A percentile compares a stretch with the other conserved stretches of the same genome.
phyloP scores from a whole-genome alignment of 2,329 filamentous ascomycete species.

The Sporothrix humicola region DNA sequence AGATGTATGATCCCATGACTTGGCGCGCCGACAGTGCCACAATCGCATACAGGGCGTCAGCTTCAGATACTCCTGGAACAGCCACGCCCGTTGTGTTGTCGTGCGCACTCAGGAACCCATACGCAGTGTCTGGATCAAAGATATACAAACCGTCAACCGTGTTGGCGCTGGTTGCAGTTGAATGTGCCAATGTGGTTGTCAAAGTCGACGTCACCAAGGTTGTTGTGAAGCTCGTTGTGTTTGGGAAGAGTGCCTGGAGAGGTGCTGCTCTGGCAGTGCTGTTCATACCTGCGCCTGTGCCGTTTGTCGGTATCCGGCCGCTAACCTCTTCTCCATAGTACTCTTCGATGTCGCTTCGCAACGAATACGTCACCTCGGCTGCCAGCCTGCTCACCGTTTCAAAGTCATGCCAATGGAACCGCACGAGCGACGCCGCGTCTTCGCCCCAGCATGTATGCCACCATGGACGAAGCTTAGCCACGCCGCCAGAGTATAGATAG shows the following conservation, averaged over 20 bases:
- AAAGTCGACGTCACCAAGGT: background rate
- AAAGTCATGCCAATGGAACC: constrained; percentile 79
- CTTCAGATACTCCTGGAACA: constrained; percentile 71
- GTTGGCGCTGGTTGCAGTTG: constrained; percentile 6
- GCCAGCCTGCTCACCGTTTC: constrained; percentile 50
- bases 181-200: background rate
- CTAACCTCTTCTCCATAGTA: background rate
- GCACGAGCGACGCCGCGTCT: constrained; percentile 65
- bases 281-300: background rate
- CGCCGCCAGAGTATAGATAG: constrained; percentile 74
- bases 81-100: constrained; percentile 65
- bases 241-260: background rate
- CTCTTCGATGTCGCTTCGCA: constrained; percentile 17
- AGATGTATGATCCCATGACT: constrained; percentile 67
- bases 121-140: constrained; percentile 37
- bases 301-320: background rate
- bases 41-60: constrained; percentile 76
- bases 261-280: background rate
- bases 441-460: constrained; percentile 77
- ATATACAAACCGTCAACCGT: constrained; percentile 29
- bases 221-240: background rate
- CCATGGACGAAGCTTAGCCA: constrained; percentile 78
- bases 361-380: constrained; percentile 2
- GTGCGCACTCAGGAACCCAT: constrained; percentile 61
- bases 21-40: constrained; percentile 79